Conservation (phyloP, 2,329 filamentous ascomycete species). For the Sclerotinia glacialis region DNA sequence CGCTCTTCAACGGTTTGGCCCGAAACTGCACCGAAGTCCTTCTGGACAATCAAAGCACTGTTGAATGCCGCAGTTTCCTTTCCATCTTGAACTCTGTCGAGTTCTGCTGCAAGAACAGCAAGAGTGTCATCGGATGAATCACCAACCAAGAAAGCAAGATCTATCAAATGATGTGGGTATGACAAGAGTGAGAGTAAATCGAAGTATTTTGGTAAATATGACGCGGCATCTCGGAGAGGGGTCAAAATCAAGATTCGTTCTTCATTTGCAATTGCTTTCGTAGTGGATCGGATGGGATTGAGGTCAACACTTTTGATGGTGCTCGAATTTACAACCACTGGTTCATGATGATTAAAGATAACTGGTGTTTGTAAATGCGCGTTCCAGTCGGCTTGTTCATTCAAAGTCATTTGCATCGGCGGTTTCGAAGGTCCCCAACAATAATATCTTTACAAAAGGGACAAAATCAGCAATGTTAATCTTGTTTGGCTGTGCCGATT, state of each 20-base stretch:
- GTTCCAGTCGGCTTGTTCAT: conserved; percentile 88
- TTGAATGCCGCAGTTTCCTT: conserved; percentile 72
- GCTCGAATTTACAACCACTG: conserved; percentile 77
- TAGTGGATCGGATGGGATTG: conserved; percentile 78
- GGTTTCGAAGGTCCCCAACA: conserved; percentile 94
- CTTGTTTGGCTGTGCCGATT: neutral
- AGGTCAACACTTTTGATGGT: conserved; percentile 79
- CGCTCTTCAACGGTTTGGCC: conserved; percentile 78
- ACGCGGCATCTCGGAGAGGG: conserved; percentile 83
- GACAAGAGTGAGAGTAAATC: conserved; percentile 85
- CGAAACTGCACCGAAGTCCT: conserved; percentile 67
- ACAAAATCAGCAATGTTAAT: conserved; percentile 11
- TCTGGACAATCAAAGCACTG: conserved; percentile 81
- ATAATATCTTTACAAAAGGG: conserved; percentile 68
- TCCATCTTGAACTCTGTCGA: conserved; percentile 82
- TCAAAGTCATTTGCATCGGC: conserved; percentile 92
- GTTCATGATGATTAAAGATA: conserved; percentile 91
- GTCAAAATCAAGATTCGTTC: conserved; percentile 91
- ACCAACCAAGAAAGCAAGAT: conserved; percentile 89
- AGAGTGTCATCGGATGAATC: conserved; percentile 90
- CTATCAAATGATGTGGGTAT: conserved; percentile 93
- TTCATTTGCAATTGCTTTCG: conserved; percentile 72
- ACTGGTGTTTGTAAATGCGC: conserved; percentile 88
- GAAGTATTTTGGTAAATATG: conserved; percentile 84
- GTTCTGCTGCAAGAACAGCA: conserved; percentile 77